Base-by-base conservation (phyloP, 108 stramenopile genomes). In the Pinguiococcus pyrenoidosus region DNA sequence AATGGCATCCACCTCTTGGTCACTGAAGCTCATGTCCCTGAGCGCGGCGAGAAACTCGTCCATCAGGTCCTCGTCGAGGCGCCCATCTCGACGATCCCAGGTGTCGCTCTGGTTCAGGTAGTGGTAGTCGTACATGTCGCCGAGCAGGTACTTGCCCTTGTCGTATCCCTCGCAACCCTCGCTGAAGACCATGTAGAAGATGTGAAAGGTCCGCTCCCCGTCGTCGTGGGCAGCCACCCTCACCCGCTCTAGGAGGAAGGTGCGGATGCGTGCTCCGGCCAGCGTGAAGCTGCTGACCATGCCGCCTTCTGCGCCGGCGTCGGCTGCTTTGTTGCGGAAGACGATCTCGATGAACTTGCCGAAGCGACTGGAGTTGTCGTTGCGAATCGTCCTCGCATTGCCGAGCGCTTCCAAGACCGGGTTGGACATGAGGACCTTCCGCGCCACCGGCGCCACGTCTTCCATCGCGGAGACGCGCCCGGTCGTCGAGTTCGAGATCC, bases 391-490 rank as follows among this genome's bases (percentile, higher is more conserved):
- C 32, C 87, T 68, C 1, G 90, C 90, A 55, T 96, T 96, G 14
- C 94, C 94, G 66, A 91, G 92, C 18, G 84, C 78, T 75, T 96
- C 94, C 16, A 92, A 54, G 37, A 96, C 87, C 0, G 94, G 94
- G 62, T 96, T 96, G 34, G 81, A 80, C 54, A 82, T 81, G 32
- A 94, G 56, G 26, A 89, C 87, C 49, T 63, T 13, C 12, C 12
- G 13, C 13, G 12, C 34, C 57, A 44, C 14, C 27, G n/a, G 13
- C 34, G 13, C 34, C 14, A n/a, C 1, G 13, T 34, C 34, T n/a
- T 34, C 34, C 34, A 34, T 34, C 34, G 14, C n/a, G 10, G 32
- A 35, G 5, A 39, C n/a, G 17, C 4, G 36, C 54, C 14, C 54
- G 48, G 18, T 56, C 54, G 24, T 57, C 59, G 1, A 48, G 50